Evolutionary conservation across 805 yeast species (phyloP), one percentile per base, ranked within the genome.

Genomic region (Wickerhamiella musiphila): DNA sequence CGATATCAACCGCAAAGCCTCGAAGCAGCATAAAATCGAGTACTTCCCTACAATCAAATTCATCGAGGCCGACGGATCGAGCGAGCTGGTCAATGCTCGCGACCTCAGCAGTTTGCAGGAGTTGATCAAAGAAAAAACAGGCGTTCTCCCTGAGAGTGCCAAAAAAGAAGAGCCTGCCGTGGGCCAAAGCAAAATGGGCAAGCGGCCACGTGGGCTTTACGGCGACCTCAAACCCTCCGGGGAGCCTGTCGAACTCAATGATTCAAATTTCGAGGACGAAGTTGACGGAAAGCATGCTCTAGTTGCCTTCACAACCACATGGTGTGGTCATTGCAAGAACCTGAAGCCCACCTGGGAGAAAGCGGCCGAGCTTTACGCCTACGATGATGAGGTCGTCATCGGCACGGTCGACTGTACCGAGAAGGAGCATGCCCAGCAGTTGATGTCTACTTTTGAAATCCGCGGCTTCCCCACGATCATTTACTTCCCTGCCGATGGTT

Each of bases 1-100:
- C 2, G 81, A 74, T 36, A 44, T 59, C 47, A 63, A 75, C 38
- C 61, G 62, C 29, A 57, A 59, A 36, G 56, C 68, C 52, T 59
- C 67, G 18, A 59, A 58, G 35, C 58, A 62, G 43, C 71, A 61
- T 49, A 60, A 61, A n/a, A 51, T 69, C 25, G 56, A 66, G 23
- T 78, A 78, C 10, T 78, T 60, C 46, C 93, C 93, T 4, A 67
- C 73, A 24, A 48, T 79, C 33, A 61, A 62, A 41, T 53, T 75
- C 39, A 67, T 77, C 43, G 58, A 57, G 27, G 69, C 72, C 23
- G 66, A 67, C 12, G n/a, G n/a, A n/a, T 55, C 56, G 26, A 47
- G 46, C 3, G 72, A 65, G 35, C 78, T 60, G 38, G 58, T 60
- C 23, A 78, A 82, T 2, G 46, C 47, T 23, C 61, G 82, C 41